Base-by-base conservation (phyloP, 179 eudicot genomes). In the Carnegiea gigantea region DNA sequence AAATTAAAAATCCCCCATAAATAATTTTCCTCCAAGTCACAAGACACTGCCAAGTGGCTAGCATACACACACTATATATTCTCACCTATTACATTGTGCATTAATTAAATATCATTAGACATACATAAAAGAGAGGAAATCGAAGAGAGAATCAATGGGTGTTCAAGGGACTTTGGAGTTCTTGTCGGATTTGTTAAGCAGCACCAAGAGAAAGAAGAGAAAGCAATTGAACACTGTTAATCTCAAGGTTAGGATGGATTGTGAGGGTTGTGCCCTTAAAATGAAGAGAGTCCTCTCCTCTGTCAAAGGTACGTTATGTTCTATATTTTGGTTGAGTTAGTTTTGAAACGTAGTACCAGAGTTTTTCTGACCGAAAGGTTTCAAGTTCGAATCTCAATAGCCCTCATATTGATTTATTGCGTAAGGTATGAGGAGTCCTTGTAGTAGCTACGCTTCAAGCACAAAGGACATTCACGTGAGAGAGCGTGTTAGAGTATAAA, bases 211-310 rank as follows among this genome's bases (percentile, higher is more conserved):
- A 80, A 92, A 92, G 89, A 92, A 91, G 49, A 88, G 80, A 86
- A 91, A 92, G 84, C 90, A 88, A 59, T 60, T 90, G 2, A 86
- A 80, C 48, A 91, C 94, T 15, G 90, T 91, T 13, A 70, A 89
- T 65, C 87, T 92, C 65, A 92, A 90, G 74, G 84, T 92, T 74
- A 89, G 94, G 77, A 92, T 92, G 91, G 97, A 92, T 76, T 92
- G 97, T 82, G 94, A 92, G 20, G 97, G 97, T 20, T 92, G 97
- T 82, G 84, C 82, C 57, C 89, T 76, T 53, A 91, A 91, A 81
- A 91, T 92, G 62, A 92, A 92, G 88, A 92, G 84, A 4, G 84
- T 84, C 2, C 92, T 92, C 82, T 90, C 94, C 26, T 85, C 89
- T 0, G 84, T 92, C 54, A 92, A 92, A 91, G 97, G 94, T 92